A percentile compares a stretch with the other conserved stretches of the same genome.
phyloP scores from a whole-genome alignment of 495 filamentous ascomycete species.

The Trichoderma asperelloides region DNA sequence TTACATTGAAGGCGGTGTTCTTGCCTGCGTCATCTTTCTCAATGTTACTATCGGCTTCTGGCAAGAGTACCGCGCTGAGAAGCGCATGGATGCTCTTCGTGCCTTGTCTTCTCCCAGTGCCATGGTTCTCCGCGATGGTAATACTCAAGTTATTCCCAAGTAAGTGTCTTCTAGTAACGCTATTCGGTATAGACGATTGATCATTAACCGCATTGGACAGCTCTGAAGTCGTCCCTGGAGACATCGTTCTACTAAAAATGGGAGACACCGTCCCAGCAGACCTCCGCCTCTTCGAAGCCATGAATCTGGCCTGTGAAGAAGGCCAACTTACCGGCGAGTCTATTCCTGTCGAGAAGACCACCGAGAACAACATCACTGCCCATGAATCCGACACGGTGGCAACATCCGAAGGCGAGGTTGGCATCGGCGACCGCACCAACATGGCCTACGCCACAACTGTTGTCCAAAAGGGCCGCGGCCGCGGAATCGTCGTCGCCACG shows the following conservation, averaged over 20 bases:
- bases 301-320: slow-evolving; percentile 69
- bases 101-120: slow-evolving; percentile 73
- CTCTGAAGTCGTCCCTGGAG: slow-evolving; percentile 70
- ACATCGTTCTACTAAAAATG: slow-evolving; percentile 70
- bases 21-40: slow-evolving; percentile 70
- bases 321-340: slow-evolving; percentile 65
- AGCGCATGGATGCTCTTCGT: slow-evolving; percentile 75
- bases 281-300: slow-evolving; percentile 61
- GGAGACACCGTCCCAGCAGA: slow-evolving; percentile 81
- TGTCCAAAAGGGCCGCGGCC: slow-evolving; percentile 58
- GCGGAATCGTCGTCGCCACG: slow-evolving; percentile 57
- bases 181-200: background rate
- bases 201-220: slow-evolving; percentile 24
- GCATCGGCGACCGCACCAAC: slow-evolving; percentile 57
- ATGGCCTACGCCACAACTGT: slow-evolving; percentile 61
- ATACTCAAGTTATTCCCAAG: slow-evolving; percentile 12
- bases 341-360: slow-evolving; percentile 46
- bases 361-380: slow-evolving; percentile 16
- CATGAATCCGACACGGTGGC: slow-evolving; percentile 3
- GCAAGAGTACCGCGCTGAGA: slow-evolving; percentile 78
- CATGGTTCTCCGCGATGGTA: slow-evolving; percentile 63
- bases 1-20: slow-evolving; percentile 76
- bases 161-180: background rate
- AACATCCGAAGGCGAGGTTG: slow-evolving; percentile 37
- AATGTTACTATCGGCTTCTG: slow-evolving; percentile 74